phyloP scores from a whole-genome alignment of 805 yeast genomes.

The Priceomyces fermenticarens region DNA sequence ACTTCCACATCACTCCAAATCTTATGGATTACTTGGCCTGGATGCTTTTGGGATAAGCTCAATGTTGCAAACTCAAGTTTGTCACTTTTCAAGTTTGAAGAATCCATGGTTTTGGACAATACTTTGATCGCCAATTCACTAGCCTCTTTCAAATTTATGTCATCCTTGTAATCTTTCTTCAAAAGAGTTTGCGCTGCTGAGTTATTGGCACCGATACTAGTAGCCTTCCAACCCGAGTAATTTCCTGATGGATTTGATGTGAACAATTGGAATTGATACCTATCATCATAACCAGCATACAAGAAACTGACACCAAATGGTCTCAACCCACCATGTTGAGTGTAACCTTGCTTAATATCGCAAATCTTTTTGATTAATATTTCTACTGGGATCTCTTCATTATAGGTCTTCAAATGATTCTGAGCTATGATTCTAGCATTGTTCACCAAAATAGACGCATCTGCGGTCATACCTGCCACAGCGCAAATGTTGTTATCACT shows the following conservation, averaged over 20 bases:
- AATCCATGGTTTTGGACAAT: conserved; percentile 90
- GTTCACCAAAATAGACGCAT: conserved; percentile 87
- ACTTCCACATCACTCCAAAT: conserved; percentile 82
- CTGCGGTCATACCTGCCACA: conserved; percentile 98
- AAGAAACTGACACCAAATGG: conserved; percentile 97
- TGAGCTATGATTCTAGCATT: conserved; percentile 86
- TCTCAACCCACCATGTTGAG: conserved; percentile 97
- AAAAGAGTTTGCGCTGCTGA: conserved; percentile 93
- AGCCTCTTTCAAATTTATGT: conserved; percentile 69
- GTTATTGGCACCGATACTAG: conserved; percentile 93
- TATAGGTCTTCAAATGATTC: conserved; percentile 77
- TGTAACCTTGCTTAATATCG: conserved; percentile 94
- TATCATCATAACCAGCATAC: conserved; percentile 92
- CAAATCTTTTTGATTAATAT: conserved; percentile 83
- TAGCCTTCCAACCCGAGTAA: conserved; percentile 98
- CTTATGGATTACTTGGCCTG: conserved; percentile 58
- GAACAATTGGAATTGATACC: conserved; percentile 85
- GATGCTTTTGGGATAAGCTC: conserved; percentile 43
- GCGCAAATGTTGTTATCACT: conserved; percentile 86
- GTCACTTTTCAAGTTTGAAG: conserved; percentile 78
- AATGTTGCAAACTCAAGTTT: conserved; percentile 90
- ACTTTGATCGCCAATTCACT: conserved; percentile 87
- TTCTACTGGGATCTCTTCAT: conserved; percentile 93
- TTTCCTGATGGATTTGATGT: conserved; percentile 97
- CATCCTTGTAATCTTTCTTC: conserved; percentile 92